phyloP scores from a whole-genome alignment of 345 rosid species.

The Euphorbia lathyris region DNA sequence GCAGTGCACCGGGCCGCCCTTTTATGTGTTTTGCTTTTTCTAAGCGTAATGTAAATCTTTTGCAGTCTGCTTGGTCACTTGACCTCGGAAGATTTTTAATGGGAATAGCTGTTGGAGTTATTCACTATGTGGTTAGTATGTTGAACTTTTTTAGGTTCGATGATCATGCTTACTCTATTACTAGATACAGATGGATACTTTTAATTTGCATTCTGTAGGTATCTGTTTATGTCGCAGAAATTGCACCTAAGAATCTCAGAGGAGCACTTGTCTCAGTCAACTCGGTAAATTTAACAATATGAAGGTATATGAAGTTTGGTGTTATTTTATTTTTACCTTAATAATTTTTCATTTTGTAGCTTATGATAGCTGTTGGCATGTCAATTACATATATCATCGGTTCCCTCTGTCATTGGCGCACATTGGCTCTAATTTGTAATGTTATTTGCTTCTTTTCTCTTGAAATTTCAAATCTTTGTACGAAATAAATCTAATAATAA shows the following conservation, averaged over 20 bases:
- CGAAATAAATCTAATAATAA: too few relatives aligned
- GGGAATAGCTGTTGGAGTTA: slow-evolving; percentile 41
- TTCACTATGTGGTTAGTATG: slow-evolving; percentile 31
- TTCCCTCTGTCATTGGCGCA: slow-evolving; percentile 32
- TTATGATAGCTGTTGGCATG: slow-evolving; percentile 26
- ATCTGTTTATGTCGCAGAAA: slow-evolving; percentile 32
- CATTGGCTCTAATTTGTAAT: slow-evolving; percentile 27
- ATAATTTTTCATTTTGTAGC: slow-evolving; percentile 1
- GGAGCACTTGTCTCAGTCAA: slow-evolving; percentile 24
- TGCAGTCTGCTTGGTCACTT: slow-evolving; percentile 35
- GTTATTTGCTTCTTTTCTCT: too few relatives aligned
- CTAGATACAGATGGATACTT: not conserved
- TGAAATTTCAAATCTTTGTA: too few relatives aligned
- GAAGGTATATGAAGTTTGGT: too few relatives aligned
- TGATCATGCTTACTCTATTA: too few relatives aligned
- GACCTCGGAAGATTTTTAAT: slow-evolving; percentile 36
- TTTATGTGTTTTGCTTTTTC: too few relatives aligned
- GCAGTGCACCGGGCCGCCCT: too few relatives aligned
- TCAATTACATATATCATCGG: slow-evolving; percentile 26
- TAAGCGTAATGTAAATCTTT: too few relatives aligned
- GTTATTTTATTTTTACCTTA: too few relatives aligned
- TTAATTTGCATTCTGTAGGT: slow-evolving; percentile 7
- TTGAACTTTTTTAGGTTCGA: not conserved
- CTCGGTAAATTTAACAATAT: slow-evolving; percentile 11
- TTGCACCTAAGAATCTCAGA: slow-evolving; percentile 24